These are phyloP conservation scores for Penicillium paneum DNA, from an alignment of 2,329 filamentous ascomycete genomes.

Conservation along the genomic window DNA sequence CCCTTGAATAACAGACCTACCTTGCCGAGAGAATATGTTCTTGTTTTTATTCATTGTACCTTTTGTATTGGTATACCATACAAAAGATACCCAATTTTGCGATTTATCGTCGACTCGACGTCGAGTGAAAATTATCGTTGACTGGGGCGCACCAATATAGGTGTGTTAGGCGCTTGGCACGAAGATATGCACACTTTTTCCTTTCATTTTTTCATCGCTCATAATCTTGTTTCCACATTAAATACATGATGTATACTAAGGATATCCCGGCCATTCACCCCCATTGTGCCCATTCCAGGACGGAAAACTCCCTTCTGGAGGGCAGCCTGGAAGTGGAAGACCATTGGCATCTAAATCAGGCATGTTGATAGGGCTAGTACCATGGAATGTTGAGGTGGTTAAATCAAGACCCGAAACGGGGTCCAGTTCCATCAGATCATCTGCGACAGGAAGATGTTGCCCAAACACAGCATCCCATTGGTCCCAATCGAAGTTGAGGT, in stretches of 20 bases:
- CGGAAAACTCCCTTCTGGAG: neutral
- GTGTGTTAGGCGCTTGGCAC: too few species aligned
- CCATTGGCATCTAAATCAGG: neutral
- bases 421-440: conserved; percentile 45
- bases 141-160: too few species aligned
- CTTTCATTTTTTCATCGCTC: too few species aligned
- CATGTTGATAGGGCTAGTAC: neutral
- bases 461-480: conserved; percentile 50
- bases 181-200: too few species aligned
- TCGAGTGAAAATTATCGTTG: too few species aligned
- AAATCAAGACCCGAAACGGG: conserved; percentile 37
- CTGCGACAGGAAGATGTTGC: conserved; percentile 44
- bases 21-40: too few species aligned
- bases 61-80: too few species aligned
- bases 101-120: too few species aligned
- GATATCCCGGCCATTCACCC: conserved; percentile 11
- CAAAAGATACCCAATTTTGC: too few species aligned
- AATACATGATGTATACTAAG: neutral
- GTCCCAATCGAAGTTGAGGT: conserved; percentile 49
- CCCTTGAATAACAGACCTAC: too few species aligned
- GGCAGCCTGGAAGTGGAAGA: neutral
- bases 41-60: too few species aligned
- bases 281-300: conserved; percentile 10
- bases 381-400: neutral
- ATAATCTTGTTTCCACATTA: neutral